A percentile compares a stretch with the other conserved stretches of the same genome.
These are phyloP conservation scores for Tilletia horrida DNA, from an alignment of 1,284 basidiomycete genomes.

Conservation along the genomic window DNA sequence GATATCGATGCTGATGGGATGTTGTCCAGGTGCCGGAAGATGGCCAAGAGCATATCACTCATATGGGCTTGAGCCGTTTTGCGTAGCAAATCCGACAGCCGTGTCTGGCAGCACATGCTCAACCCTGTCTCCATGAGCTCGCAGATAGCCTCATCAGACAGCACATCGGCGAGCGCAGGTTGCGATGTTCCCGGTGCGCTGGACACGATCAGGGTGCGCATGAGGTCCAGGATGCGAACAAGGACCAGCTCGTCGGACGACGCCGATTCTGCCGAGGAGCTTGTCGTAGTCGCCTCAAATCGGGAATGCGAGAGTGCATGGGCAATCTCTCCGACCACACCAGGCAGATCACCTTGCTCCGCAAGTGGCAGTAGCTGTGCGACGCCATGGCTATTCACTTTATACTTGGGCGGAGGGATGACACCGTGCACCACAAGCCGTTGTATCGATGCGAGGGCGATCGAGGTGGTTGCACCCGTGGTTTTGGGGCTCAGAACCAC, in stretches of 20 bases:
- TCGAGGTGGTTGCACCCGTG: conserved; percentile 88
- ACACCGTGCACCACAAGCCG: conserved; percentile 77
- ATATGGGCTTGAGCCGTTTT: conserved; percentile 92
- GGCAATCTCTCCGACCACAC: conserved; percentile 70
- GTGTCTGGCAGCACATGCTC: conserved; percentile 94
- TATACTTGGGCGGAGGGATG: conserved; percentile 61
- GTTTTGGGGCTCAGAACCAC: conserved; percentile 88
- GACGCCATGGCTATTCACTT: conserved; percentile 20
- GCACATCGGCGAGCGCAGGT: conserved; percentile 37
- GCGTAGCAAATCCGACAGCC: conserved; percentile 86
- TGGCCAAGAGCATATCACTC: conserved; percentile 76
- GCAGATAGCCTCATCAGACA: conserved; percentile 84
- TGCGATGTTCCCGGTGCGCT: conserved; percentile 41
- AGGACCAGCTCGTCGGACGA: conserved; percentile 82
- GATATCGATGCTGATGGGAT: neutral
- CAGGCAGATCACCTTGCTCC: neutral
- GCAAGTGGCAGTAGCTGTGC: neutral
- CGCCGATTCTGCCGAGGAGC: conserved; percentile 56
- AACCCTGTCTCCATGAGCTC: conserved; percentile 97
- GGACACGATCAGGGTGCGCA: conserved; percentile 72
- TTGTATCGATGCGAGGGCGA: conserved; percentile 81
- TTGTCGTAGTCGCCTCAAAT: conserved; percentile 83
- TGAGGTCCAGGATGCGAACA: conserved; percentile 83
- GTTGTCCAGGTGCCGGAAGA: conserved; percentile 70
- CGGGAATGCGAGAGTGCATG: conserved; percentile 90